A percentile compares a stretch with the other conserved stretches of the same genome.
Conservation (phyloP, 495 filamentous ascomycete genomes). For the Filosporella fistucella region DNA sequence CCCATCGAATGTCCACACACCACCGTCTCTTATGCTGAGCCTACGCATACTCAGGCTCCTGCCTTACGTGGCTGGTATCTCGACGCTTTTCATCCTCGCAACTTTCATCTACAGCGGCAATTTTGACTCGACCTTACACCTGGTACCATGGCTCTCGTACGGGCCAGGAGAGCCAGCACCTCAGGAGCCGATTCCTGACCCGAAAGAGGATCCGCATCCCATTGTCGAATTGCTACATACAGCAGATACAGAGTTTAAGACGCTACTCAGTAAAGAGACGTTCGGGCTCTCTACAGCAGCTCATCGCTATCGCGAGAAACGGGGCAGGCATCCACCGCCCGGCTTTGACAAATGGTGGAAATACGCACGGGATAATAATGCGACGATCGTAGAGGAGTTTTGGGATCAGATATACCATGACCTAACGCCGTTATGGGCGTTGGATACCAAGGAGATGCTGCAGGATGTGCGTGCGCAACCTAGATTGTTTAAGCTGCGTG, state of each 20-base stretch:
- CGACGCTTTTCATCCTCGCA: slow-evolving; percentile 1
- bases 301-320: slow-evolving; percentile 50
- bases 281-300: slow-evolving; percentile 52
- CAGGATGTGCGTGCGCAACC: slow-evolving; percentile 43
- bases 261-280: slow-evolving; percentile 30
- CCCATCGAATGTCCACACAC: no score
- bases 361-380: slow-evolving; percentile 52
- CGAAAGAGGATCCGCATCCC: slow-evolving; percentile 26
- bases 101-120: background rate
- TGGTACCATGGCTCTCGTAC: background rate
- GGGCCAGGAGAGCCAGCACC: background rate
- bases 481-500: slow-evolving; percentile 48
- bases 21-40: slow-evolving; percentile 6
- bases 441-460: slow-evolving; percentile 51
- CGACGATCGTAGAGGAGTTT: slow-evolving; percentile 60
- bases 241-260: slow-evolving; percentile 35
- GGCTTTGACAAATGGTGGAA: slow-evolving; percentile 65
- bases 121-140: background rate
- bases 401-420: slow-evolving; percentile 69
- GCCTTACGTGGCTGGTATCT: background rate
- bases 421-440: slow-evolving; percentile 63
- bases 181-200: background rate
- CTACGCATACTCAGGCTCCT: background rate
- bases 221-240: slow-evolving; percentile 36
- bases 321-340: slow-evolving; percentile 67